phyloP scores from a whole-genome alignment of 1,284 basidiomycete genomes.

The Thecaphora frezii region DNA sequence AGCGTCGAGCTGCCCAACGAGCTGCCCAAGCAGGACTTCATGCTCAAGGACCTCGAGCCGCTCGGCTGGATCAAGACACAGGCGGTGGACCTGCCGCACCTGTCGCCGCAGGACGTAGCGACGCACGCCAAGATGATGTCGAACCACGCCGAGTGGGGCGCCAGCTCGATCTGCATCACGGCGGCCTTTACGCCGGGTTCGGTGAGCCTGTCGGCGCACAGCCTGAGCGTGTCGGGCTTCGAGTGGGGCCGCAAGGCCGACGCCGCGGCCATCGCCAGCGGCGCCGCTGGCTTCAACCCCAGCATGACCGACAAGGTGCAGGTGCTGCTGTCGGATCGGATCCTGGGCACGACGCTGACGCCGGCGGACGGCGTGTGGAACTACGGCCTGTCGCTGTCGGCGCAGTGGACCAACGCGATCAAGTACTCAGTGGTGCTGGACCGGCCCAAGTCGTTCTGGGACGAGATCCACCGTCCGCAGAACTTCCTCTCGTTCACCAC shows the following conservation, averaged over 20 bases:
- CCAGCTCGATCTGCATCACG: conserved; percentile 88
- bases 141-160: conserved; percentile 89
- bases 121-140: conserved; percentile 96
- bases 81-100: conserved; percentile 62
- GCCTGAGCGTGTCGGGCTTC: conserved; percentile 84
- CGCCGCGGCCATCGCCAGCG: conserved; percentile 71
- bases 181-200: conserved; percentile 97
- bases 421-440: conserved; percentile 85
- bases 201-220: conserved; percentile 90
- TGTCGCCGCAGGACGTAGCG: conserved; percentile 91
- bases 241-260: conserved; percentile 93
- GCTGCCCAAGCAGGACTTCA: conserved; percentile 87
- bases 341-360: conserved; percentile 56
- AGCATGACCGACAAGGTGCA: conserved; percentile 94
- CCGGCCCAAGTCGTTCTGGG: conserved; percentile 91
- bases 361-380: conserved; percentile 51
- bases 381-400: conserved; percentile 67
- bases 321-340: conserved; percentile 81
- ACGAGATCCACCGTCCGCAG: conserved; percentile 79
- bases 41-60: conserved; percentile 90
- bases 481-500: conserved; percentile 58
- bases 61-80: conserved; percentile 98
- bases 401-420: conserved; percentile 82
- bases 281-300: conserved; percentile 80
- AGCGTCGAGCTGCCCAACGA: conserved; percentile 82